These are phyloP conservation scores for Skeletonema costatum DNA, from an alignment of 108 stramenopile species.

Conservation along the genomic window DNA sequence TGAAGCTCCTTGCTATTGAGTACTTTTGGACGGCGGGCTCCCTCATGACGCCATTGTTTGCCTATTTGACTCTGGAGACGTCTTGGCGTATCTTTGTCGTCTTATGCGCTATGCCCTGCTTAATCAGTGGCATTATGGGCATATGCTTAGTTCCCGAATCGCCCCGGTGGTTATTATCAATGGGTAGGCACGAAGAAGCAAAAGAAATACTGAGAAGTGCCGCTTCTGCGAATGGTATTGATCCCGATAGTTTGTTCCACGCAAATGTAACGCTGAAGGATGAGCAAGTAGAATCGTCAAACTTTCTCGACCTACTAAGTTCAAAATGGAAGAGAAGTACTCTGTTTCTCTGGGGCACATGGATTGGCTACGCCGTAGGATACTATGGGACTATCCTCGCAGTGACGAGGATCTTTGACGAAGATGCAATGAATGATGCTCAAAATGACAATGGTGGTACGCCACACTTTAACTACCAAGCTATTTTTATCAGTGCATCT, in stretches of 20 bases:
- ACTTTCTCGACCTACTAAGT: slow-evolving; percentile 37
- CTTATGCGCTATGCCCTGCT: slow-evolving; percentile 67
- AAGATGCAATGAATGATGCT: slow-evolving; percentile 20
- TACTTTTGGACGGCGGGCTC: slow-evolving; percentile 87
- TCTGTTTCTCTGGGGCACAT: slow-evolving; percentile 53
- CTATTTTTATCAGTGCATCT: slow-evolving; percentile 65
- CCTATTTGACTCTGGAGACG: slow-evolving; percentile 55
- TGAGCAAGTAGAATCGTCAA: slow-evolving; percentile 46
- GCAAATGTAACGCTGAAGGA: slow-evolving; percentile 21
- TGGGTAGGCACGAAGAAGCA: slow-evolving; percentile 62
- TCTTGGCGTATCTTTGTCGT: slow-evolving; percentile 74
- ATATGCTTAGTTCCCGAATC: slow-evolving; percentile 75
- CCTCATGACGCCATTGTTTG: slow-evolving; percentile 65
- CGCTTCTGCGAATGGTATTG: slow-evolving; percentile 52
- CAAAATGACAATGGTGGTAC: slow-evolving; percentile 4
- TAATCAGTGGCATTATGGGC: slow-evolving; percentile 61
- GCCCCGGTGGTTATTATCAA: slow-evolving; percentile 71
- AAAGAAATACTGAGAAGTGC: slow-evolving; percentile 51
- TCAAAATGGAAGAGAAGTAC: slow-evolving; percentile 57
- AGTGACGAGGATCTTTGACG: slow-evolving; percentile 56
- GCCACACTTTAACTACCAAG: slow-evolving; percentile 68
- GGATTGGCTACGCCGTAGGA: slow-evolving; percentile 67
- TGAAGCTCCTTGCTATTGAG: slow-evolving; percentile 67
- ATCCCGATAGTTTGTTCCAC: slow-evolving; percentile 51
- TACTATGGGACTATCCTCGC: slow-evolving; percentile 66